Evolutionary conservation across 345 rosid genomes (phyloP).

Genomic region (Hibiscus syriacus): DNA sequence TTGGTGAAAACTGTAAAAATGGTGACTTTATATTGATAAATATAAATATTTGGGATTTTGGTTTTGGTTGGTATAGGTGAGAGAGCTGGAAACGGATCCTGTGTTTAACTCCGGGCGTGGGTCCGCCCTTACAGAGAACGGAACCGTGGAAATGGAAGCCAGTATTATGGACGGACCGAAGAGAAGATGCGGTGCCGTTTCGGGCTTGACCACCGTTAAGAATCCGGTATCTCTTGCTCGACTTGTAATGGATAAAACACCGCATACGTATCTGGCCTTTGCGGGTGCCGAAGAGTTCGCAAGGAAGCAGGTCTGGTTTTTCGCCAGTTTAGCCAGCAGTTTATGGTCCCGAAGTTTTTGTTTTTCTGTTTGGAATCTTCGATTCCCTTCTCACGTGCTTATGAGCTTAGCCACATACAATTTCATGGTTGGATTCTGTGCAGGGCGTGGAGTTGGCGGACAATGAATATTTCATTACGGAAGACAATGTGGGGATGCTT

Average conservation of each 20-base stretch:
- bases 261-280: slow-evolving; percentile 91
- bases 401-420: neutral
- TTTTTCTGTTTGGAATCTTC: neutral
- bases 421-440: neutral
- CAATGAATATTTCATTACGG: slow-evolving; percentile 75
- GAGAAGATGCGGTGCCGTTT: slow-evolving; percentile 91
- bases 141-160: slow-evolving; percentile 98
- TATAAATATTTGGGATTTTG: neutral
- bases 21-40: neutral
- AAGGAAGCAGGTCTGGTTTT: slow-evolving; percentile 47
- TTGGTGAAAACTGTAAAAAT: neutral
- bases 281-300: slow-evolving; percentile 92
- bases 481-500: slow-evolving; percentile 81
- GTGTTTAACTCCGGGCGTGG: slow-evolving; percentile 96
- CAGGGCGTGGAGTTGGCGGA: slow-evolving; percentile 83
- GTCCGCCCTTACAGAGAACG: slow-evolving; percentile 80
- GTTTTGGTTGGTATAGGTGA: slow-evolving; percentile 35
- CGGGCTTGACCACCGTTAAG: slow-evolving; percentile 77
- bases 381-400: slow-evolving; percentile 8
- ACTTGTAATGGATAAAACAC: slow-evolving; percentile 92
- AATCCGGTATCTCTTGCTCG: slow-evolving; percentile 91
- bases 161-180: slow-evolving; percentile 88
- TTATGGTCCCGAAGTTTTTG: neutral
- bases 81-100: slow-evolving; percentile 84
- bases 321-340: slow-evolving; percentile 20